These are phyloP conservation scores for Hypsizygus marmoreus DNA, from an alignment of 768 basidiomycete species.

Conservation along the genomic window DNA sequence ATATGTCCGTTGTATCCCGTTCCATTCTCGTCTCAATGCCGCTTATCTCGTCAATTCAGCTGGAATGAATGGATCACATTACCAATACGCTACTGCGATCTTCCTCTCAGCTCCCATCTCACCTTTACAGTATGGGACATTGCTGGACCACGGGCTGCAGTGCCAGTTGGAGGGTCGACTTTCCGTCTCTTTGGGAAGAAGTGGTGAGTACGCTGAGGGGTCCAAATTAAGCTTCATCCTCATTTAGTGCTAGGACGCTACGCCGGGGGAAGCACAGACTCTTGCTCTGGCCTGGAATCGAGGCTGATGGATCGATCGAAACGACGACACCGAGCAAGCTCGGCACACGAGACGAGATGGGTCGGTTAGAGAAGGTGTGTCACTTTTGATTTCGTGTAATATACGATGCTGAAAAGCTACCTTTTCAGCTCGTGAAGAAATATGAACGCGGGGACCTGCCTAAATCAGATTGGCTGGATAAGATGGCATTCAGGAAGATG, in stretches of 20 bases:
- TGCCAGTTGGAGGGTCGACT: constrained; percentile 89
- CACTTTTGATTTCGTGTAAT: background rate
- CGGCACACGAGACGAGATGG: constrained; percentile 87
- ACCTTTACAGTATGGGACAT: constrained; percentile 98
- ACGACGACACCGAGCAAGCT: constrained; percentile 88
- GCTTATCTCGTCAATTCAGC: constrained; percentile 7
- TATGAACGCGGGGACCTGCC: constrained; percentile 93
- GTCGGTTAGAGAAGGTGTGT: constrained; percentile 84
- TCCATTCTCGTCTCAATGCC: background rate
- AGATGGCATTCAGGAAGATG: constrained; percentile 91
- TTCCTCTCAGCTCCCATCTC: constrained; percentile 87
- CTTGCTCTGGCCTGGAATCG: constrained; percentile 76
- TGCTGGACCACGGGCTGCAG: constrained; percentile 74
- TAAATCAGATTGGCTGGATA: constrained; percentile 96
- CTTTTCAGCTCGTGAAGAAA: constrained; percentile 81
- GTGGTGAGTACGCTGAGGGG: constrained; percentile 47
- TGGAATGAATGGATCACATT: constrained; percentile 97
- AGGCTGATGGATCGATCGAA: constrained; percentile 85
- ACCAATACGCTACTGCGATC: constrained; percentile 90
- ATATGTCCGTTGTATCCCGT: constrained; percentile 60
- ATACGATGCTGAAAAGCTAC: constrained; percentile 22
- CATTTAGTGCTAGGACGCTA: constrained; percentile 60
- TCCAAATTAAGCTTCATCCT: background rate
- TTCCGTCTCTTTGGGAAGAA: constrained; percentile 93
- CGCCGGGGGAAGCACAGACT: constrained; percentile 91